Percentiles rank a stretch among this genome's conserved stretches.
These are phyloP conservation scores for Aegle marmelos DNA, from an alignment of 345 rosid species.

Conservation along the genomic window DNA sequence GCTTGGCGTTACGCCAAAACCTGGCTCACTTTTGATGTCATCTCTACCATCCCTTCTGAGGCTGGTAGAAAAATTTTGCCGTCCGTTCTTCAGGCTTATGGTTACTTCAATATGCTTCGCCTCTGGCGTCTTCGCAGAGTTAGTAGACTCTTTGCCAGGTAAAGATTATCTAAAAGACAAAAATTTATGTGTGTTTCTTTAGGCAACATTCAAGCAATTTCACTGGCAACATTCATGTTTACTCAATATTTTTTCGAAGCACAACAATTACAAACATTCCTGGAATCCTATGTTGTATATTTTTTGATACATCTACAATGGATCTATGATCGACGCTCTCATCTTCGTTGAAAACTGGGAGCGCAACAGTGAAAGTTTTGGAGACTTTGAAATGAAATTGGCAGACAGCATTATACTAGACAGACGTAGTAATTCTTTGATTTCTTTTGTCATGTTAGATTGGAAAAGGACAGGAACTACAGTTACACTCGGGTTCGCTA, in stretches of 20 bases:
- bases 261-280: no score
- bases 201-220: no score
- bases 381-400: no score
- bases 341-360: no score
- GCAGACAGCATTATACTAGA: no score
- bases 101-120: conserved; percentile 75
- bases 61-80: conserved; percentile 41
- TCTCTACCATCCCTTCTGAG: conserved; percentile 80
- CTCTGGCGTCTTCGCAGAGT: conserved; percentile 94
- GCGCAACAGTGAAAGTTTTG: no score
- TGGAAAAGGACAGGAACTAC: conserved; percentile 81
- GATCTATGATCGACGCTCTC: no score
- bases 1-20: conserved; percentile 56
- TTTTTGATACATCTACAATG: no score
- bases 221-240: no score
- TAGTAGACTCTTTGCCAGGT: conserved; percentile 60
- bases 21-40: conserved; percentile 63
- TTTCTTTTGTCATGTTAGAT: conserved; percentile 29
- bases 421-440: not conserved
- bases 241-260: no score
- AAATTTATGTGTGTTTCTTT: not conserved
- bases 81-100: conserved; percentile 43
- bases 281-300: no score
- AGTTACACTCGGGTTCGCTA: conserved; percentile 72
- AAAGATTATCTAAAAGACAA: not conserved